These are phyloP conservation scores for Nannochloropsis oceanica DNA, from an alignment of 108 stramenopile species.

Conservation along the genomic window DNA sequence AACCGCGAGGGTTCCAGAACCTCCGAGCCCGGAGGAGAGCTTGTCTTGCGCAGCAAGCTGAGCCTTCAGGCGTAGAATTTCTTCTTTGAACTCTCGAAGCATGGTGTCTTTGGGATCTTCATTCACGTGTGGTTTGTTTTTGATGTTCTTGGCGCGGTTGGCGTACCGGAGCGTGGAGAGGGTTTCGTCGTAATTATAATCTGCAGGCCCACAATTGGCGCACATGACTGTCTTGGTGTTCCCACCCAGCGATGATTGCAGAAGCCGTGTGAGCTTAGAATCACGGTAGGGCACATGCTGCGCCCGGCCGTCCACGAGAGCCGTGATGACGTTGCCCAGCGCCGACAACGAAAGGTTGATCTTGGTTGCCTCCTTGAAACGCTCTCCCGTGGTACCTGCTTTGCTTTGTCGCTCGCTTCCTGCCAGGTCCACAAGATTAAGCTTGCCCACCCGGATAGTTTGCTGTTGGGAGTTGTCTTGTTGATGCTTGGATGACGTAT, in stretches of 20 bases:
- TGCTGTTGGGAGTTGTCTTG: conserved; percentile 1
- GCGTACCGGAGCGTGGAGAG: conserved; percentile 82
- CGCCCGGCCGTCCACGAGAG: conserved; percentile 80
- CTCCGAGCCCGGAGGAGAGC: background rate
- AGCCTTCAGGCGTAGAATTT: conserved; percentile 46
- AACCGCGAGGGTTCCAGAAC: background rate
- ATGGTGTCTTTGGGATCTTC: conserved; percentile 88
- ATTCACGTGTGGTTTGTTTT: conserved; percentile 96
- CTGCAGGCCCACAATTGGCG: conserved; percentile 90
- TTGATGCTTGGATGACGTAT: conserved; percentile 14
- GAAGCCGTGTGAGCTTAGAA: conserved; percentile 92
- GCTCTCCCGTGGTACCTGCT: conserved; percentile 85
- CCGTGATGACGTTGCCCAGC: conserved; percentile 71
- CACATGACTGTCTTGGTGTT: conserved; percentile 84
- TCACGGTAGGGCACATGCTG: conserved; percentile 95
- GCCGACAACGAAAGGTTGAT: conserved; percentile 57
- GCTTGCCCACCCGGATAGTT: conserved; percentile 66
- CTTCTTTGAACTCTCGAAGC: conserved; percentile 73
- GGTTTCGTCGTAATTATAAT: conserved; percentile 95
- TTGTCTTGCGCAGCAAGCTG: conserved; percentile 43
- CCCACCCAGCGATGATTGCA: conserved; percentile 90
- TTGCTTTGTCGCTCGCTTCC: conserved; percentile 85
- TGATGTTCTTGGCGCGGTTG: conserved; percentile 96
- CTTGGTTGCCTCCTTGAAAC: conserved; percentile 70
- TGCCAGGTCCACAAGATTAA: conserved; percentile 95